Conservation (phyloP, 1,284 basidiomycete genomes). For the Apiotrichum brassicae region DNA sequence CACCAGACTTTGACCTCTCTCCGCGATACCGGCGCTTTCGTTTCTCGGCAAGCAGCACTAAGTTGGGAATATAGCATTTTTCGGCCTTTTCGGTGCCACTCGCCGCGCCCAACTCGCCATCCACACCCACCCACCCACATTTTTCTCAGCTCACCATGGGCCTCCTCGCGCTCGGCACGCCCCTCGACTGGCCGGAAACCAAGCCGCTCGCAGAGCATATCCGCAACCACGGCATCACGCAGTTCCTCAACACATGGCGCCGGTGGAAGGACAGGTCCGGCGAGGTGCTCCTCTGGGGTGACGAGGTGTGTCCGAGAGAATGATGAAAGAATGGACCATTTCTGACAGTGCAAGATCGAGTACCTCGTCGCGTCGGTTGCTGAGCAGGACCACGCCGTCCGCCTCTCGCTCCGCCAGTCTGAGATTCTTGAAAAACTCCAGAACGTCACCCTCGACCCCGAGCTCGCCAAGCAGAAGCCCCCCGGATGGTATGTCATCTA, state of each 20-base stretch:
- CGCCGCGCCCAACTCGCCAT: background rate
- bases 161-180: constrained; percentile 87
- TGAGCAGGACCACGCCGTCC: constrained; percentile 67
- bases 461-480: constrained; percentile 51
- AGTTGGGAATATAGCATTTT: no score
- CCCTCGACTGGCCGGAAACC: constrained; percentile 85
- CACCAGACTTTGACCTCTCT: no score
- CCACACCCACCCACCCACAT: background rate
- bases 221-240: constrained; percentile 84
- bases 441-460: constrained; percentile 61
- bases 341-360: constrained; percentile 62
- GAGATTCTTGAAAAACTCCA: constrained; percentile 84
- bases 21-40: no score
- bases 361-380: constrained; percentile 93
- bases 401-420: constrained; percentile 82
- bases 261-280: constrained; percentile 84
- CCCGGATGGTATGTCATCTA: constrained; percentile 29
- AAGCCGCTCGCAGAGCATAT: constrained; percentile 81
- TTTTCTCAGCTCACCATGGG: no score
- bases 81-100: background rate
- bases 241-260: constrained; percentile 91
- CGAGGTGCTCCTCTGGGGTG: constrained; percentile 95
- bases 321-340: background rate
- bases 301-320: constrained; percentile 72
- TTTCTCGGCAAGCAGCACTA: no score